Evolutionary conservation across 1,139 yeast species (phyloP).

Genomic region (Torulaspora pretoriensis): DNA sequence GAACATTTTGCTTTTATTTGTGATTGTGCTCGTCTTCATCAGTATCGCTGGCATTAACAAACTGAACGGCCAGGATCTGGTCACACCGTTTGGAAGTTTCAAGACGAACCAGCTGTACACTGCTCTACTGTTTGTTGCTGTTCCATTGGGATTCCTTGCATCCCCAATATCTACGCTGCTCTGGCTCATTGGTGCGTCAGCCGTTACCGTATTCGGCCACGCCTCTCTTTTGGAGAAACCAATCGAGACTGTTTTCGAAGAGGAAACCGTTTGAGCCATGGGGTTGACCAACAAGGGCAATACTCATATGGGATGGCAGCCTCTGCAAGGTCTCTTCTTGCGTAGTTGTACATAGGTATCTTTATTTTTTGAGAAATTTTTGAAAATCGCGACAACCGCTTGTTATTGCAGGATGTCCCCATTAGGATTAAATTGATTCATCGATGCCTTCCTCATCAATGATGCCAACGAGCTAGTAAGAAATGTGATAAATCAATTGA

Average conservation of each 20-base stretch:
- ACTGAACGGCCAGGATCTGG: constrained; percentile 78
- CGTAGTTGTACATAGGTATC: constrained; percentile 1
- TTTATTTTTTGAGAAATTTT: constrained; percentile 5
- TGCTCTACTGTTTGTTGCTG: constrained; percentile 67
- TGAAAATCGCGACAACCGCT: constrained; percentile 2
- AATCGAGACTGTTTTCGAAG: constrained; percentile 94
- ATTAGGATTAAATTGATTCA: not conserved
- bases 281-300: not conserved
- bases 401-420: not conserved
- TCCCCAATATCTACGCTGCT: constrained; percentile 89
- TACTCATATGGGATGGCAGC: not conserved
- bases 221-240: constrained; percentile 97
- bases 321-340: not conserved
- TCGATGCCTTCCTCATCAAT: not conserved
- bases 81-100: constrained; percentile 60
- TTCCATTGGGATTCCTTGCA: constrained; percentile 89
- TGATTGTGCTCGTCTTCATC: constrained; percentile 58
- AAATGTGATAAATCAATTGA: not conserved
- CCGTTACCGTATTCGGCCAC: constrained; percentile 81
- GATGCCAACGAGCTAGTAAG: not conserved
- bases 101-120: constrained; percentile 87
- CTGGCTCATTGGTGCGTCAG: constrained; percentile 96
- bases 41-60: constrained; percentile 77
- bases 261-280: constrained; percentile 51
- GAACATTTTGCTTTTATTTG: constrained; percentile 78